phyloP scores from a whole-genome alignment of 2,329 filamentous ascomycete species.

The Colletotrichum horii region DNA sequence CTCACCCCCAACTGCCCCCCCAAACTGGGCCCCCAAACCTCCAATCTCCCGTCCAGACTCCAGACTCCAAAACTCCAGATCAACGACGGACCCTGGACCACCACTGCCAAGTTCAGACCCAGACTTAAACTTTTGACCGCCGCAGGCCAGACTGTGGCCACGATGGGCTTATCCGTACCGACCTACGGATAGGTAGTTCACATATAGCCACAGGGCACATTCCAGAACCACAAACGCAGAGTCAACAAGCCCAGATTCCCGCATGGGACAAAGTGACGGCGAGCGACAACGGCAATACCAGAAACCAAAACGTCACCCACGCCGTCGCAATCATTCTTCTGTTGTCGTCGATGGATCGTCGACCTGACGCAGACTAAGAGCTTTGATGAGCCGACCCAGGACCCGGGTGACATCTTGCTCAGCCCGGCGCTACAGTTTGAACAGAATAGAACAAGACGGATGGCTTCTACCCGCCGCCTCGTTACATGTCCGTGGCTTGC shows the following conservation, averaged over 20 bases:
- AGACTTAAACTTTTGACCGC: background rate
- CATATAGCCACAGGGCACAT: background rate
- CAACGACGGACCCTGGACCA: background rate
- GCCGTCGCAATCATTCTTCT: background rate
- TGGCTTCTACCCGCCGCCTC: slow-evolving; percentile 11
- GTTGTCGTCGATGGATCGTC: background rate
- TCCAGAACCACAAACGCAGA: background rate
- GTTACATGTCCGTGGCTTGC: slow-evolving; percentile 7
- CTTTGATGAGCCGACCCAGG: background rate
- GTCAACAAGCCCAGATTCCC: background rate
- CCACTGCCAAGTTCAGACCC: background rate
- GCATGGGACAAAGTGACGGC: background rate
- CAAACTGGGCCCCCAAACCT: background rate
- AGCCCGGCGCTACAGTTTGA: slow-evolving; percentile 2
- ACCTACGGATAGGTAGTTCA: background rate
- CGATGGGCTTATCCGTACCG: background rate
- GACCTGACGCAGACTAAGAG: background rate
- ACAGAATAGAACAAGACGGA: slow-evolving; percentile 6
- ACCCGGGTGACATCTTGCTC: background rate
- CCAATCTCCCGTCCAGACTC: background rate
- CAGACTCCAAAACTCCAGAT: background rate
- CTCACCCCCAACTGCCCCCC: background rate
- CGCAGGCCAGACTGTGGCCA: background rate
- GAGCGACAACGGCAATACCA: background rate
- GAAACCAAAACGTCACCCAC: background rate